Evolutionary conservation across 1,284 basidiomycete species (phyloP).

Genomic region (Leccinum solheimii): DNA sequence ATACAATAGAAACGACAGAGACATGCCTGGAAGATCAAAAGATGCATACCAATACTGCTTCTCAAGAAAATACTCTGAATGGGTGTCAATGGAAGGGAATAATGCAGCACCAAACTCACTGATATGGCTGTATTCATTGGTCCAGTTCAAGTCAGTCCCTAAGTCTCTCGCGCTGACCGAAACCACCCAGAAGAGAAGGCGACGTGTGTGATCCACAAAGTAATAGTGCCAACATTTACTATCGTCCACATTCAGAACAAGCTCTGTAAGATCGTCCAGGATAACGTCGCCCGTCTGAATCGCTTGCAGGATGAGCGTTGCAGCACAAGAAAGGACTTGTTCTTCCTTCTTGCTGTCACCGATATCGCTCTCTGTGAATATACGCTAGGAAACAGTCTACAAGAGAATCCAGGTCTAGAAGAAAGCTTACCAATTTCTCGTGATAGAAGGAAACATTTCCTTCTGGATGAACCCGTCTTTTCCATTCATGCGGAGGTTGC

Average conservation of each 20-base stretch:
- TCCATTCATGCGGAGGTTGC: slow-evolving; percentile 7
- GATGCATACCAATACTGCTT: slow-evolving; percentile 17
- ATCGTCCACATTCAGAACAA: slow-evolving; percentile 20
- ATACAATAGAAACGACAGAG: background rate
- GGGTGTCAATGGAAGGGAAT: slow-evolving; percentile 3
- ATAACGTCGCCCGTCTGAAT: slow-evolving; percentile 1
- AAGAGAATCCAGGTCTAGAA: background rate
- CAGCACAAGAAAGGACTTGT: slow-evolving; percentile 6
- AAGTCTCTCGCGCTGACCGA: background rate
- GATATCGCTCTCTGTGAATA: slow-evolving; percentile 24
- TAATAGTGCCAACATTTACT: slow-evolving; percentile 12
- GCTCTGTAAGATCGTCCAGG: slow-evolving; percentile 18
- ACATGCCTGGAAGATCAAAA: background rate
- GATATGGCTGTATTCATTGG: slow-evolving; percentile 14
- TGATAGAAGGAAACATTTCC: slow-evolving; percentile 18
- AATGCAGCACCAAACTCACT: slow-evolving; percentile 9
- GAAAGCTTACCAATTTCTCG: slow-evolving; percentile 14
- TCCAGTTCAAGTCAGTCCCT: slow-evolving; percentile 6
- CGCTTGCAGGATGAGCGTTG: slow-evolving; percentile 7
- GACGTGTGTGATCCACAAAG: slow-evolving; percentile 22
- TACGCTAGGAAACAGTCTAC: slow-evolving; percentile 11
- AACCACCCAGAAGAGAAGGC: slow-evolving; percentile 24
- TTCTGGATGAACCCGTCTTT: slow-evolving; percentile 22
- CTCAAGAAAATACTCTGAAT: slow-evolving; percentile 19
- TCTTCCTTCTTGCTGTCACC: background rate